A percentile compares a stretch with the other conserved stretches of the same genome.
Evolutionary conservation across 2,329 filamentous ascomycete genomes (phyloP).

Genomic region (Stromatinia cepivora): DNA sequence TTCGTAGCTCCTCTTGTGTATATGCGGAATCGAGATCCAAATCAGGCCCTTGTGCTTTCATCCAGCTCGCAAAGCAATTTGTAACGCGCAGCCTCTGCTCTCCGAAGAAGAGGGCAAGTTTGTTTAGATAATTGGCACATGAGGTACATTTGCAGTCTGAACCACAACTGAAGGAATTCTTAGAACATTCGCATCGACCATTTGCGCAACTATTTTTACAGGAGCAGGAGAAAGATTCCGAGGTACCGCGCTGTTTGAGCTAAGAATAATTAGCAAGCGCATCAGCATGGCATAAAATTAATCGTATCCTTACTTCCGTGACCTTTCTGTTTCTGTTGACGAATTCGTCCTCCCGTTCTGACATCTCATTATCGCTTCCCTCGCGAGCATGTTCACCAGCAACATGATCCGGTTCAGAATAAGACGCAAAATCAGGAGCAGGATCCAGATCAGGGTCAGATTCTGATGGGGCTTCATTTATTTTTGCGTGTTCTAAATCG

Average conservation of each 20-base stretch:
- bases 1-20: conserved; percentile 12
- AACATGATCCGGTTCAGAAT: background rate
- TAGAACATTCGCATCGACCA: conserved; percentile 12
- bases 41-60: background rate
- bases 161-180: conserved; percentile 11
- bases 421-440: background rate
- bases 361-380: background rate
- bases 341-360: background rate
- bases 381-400: background rate
- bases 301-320: conserved; percentile 14
- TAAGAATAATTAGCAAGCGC: background rate
- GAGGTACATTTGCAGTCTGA: conserved; percentile 15
- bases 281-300: background rate
- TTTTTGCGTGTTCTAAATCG: conserved; percentile 20
- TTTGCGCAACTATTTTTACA: background rate
- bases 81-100: conserved; percentile 9
- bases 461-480: background rate
- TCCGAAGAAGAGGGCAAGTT: conserved; percentile 13
- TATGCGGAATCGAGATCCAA: conserved; percentile 13
- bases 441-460: background rate
- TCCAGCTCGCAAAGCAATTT: conserved; percentile 18
- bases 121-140: conserved; percentile 14
- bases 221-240: background rate
- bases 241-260: background rate
- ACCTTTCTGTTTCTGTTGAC: conserved; percentile 14